Conservation (phyloP, 2,329 filamentous ascomycete genomes). For the Scopulariopsis brevicaulis region DNA sequence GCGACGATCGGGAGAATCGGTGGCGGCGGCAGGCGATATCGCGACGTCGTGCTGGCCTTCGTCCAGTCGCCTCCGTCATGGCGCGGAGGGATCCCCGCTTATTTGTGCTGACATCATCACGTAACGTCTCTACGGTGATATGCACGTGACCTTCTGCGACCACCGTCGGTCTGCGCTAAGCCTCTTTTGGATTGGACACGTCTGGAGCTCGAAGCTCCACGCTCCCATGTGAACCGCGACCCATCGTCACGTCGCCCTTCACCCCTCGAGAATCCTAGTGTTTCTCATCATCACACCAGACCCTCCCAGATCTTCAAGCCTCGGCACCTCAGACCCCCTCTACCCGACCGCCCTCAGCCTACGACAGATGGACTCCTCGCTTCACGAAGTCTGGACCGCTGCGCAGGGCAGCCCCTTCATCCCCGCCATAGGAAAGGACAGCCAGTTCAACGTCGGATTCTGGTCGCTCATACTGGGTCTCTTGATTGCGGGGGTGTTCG, state of each 20-base stretch:
- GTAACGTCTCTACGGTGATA: not conserved
- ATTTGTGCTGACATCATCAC: not conserved
- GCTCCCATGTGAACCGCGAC: not conserved
- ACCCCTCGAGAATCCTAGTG: not conserved
- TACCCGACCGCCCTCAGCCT: not conserved
- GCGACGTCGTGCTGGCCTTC: not conserved
- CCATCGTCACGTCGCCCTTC: not conserved
- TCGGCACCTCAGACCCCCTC: slow-evolving; percentile 5
- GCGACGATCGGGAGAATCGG: not conserved
- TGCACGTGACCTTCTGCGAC: not conserved
- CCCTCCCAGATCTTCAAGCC: not conserved
- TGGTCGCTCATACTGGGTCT: slow-evolving; percentile 62
- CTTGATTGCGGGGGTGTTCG: slow-evolving; percentile 66
- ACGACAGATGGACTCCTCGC: slow-evolving; percentile 61
- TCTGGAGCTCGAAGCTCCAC: slow-evolving; percentile 1
- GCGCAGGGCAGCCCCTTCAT: slow-evolving; percentile 77
- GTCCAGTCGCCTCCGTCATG: not conserved
- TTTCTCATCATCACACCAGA: not conserved
- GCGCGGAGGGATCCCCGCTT: not conserved
- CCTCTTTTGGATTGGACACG: slow-evolving; percentile 4
- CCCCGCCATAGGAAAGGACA: slow-evolving; percentile 68
- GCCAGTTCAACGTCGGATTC: slow-evolving; percentile 76
- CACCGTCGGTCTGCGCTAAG: not conserved
- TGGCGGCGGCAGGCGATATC: not conserved
- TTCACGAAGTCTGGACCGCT: slow-evolving; percentile 89